Evolutionary conservation across 2,329 filamentous ascomycete species (phyloP), one percentile per base, ranked within the genome.

Genomic region (Dothidotthia symphoricarpi): DNA sequence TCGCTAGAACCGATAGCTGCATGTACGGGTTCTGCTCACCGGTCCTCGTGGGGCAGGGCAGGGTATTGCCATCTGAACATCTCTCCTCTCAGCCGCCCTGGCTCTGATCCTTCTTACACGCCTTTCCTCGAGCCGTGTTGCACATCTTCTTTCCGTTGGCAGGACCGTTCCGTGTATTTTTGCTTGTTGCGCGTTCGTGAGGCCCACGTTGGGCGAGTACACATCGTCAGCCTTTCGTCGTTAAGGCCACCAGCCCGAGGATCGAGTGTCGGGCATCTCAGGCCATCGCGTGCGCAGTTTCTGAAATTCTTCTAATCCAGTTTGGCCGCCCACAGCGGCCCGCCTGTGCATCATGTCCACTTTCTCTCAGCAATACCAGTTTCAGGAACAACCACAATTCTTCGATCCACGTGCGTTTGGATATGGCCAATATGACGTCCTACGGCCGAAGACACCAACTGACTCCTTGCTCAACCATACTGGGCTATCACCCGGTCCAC

Each of bases 11-110:
- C 60, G 60, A 59, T 61, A 55, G 55, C 49, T 53, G 55, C 56
- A 54, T 55, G 19, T 45, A 48, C 43, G 38, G 49, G 47, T 47
- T 38, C 28, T 42, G 27, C 39, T 49, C 50, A 66, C 63, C 63
- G 63, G 63, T 64, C 48, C 35, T 53, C 49, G 62, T 57, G 61
- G 62, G 59, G 61, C 48, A 50, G 43, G 42, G n/a, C n/a, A n/a
- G n/a, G n/a, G n/a, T 45, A 43, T 39, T 49, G 41, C 51, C 47
- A 46, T 55, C 50, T 45, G 47, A 49, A 50, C n/a, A 42, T 48
- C 49, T 44, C 47, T 39, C 43, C 45, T 47, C 43, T 59, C 61
- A 59, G 53, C 57, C 51, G 52, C 50, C 36, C 37, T 49, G 42
- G 49, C 48, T 43, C 45, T 47, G 49, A 41, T 45, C 63, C 53